phyloP scores from a whole-genome alignment of 306 rosid species.

The Casuarina cunninghamiana region DNA sequence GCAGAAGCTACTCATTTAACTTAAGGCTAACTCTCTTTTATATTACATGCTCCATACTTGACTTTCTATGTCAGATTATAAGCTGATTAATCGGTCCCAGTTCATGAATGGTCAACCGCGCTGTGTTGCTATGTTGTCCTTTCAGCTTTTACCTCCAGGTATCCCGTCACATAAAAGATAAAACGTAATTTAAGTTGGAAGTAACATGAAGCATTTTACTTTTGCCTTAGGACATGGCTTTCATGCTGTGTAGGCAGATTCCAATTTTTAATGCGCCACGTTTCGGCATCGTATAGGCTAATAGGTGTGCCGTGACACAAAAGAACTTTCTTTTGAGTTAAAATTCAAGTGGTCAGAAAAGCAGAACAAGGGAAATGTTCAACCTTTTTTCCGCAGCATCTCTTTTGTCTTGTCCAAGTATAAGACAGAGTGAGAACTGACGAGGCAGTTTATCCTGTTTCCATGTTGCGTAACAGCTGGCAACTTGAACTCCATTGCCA shows the following conservation, averaged over 20 bases:
- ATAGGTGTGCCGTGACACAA: not conserved
- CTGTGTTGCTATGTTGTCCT: no score
- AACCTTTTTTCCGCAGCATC: not conserved
- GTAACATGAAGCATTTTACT: no score
- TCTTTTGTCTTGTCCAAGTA: constrained; percentile 14
- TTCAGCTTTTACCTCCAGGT: no score
- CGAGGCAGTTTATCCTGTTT: constrained; percentile 9
- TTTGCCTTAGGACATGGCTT: no score
- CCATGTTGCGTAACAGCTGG: constrained; percentile 12
- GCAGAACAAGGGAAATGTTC: not conserved
- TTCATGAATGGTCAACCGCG: no score
- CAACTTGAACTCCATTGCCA: not conserved
- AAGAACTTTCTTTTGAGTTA: not conserved
- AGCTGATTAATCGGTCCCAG: no score
- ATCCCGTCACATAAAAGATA: no score
- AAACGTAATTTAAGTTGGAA: no score
- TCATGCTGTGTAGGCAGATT: not conserved
- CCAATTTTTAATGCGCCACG: not conserved
- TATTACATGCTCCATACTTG: no score
- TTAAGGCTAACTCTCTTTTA: no score
- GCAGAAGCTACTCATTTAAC: no score
- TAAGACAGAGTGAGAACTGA: not conserved
- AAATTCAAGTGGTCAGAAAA: constrained; percentile 1
- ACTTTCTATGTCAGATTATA: no score
- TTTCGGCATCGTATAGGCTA: not conserved